Conservation (phyloP, 2,329 filamentous ascomycete genomes). For the Colletotrichum tropicicola region DNA sequence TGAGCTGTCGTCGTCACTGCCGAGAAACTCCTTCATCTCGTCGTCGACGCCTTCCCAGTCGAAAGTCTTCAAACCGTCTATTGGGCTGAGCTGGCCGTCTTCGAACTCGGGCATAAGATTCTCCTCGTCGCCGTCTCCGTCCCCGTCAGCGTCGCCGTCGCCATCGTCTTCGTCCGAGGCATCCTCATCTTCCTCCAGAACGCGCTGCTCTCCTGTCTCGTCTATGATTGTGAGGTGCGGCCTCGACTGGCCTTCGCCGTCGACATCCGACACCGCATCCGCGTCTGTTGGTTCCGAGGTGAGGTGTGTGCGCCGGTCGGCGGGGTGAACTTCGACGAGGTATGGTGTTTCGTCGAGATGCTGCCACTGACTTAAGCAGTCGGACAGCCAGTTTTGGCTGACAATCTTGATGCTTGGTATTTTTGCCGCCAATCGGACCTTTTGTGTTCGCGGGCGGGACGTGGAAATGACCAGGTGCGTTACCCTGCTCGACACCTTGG, state of each 20-base stretch:
- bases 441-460: slow-evolving; percentile 81
- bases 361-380: slow-evolving; percentile 86
- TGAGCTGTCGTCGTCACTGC: slow-evolving; percentile 60
- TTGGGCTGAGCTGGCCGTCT: slow-evolving; percentile 57
- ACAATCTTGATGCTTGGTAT: slow-evolving; percentile 89
- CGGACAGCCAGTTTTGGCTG: slow-evolving; percentile 87
- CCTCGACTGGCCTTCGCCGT: slow-evolving; percentile 47
- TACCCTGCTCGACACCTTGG: slow-evolving; percentile 67
- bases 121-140: slow-evolving; percentile 51
- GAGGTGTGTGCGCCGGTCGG: slow-evolving; percentile 60
- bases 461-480: slow-evolving; percentile 81
- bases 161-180: slow-evolving; percentile 43
- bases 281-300: slow-evolving; percentile 40
- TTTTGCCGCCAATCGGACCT: slow-evolving; percentile 86
- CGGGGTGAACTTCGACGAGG: slow-evolving; percentile 77
- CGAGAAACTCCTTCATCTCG: slow-evolving; percentile 80
- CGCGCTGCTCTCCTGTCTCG: slow-evolving; percentile 52
- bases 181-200: slow-evolving; percentile 45
- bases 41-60: slow-evolving; percentile 73
- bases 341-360: slow-evolving; percentile 82
- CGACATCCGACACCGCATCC: slow-evolving; percentile 25
- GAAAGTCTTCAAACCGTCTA: slow-evolving; percentile 65
- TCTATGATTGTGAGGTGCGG: slow-evolving; percentile 54
- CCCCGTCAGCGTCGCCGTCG: slow-evolving; percentile 44
- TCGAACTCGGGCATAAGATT: slow-evolving; percentile 60